phyloP scores from a whole-genome alignment of 2,329 filamentous ascomycete species.

The Ceratocystis albifundus region DNA sequence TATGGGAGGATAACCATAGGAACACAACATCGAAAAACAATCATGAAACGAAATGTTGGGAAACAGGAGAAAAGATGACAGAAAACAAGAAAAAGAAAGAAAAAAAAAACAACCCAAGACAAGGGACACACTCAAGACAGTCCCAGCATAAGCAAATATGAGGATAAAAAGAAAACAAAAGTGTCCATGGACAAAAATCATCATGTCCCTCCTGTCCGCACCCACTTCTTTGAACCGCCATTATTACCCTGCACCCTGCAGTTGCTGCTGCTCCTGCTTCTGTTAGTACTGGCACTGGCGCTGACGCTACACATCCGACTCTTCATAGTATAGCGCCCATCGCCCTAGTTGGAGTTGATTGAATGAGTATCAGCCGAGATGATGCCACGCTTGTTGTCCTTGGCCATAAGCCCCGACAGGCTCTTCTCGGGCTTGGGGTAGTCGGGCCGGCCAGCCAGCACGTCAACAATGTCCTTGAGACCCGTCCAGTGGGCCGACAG shows the following conservation, averaged over 20 bases:
- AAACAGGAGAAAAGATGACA: too few relatives aligned
- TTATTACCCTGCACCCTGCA: too few relatives aligned
- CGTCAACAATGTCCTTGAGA: slow-evolving; percentile 71
- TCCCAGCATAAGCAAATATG: neutral
- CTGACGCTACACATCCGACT: neutral
- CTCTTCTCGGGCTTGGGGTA: slow-evolving; percentile 41
- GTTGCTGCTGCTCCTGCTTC: neutral
- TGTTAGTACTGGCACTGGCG: neutral
- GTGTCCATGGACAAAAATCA: neutral
- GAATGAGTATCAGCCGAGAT: slow-evolving; percentile 19
- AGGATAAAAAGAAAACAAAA: slow-evolving; percentile 11
- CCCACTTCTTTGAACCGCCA: neutral
- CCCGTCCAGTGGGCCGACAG: slow-evolving; percentile 75
- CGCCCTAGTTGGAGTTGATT: slow-evolving; percentile 21
- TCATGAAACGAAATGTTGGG: neutral
- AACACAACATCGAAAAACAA: neutral
- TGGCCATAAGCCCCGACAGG: slow-evolving; percentile 43
- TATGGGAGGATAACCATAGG: slow-evolving; percentile 5
- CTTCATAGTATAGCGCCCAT: neutral
- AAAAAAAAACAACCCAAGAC: slow-evolving; percentile 1
- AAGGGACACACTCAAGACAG: neutral
- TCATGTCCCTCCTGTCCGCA: neutral
- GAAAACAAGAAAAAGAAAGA: neutral
- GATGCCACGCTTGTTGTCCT: slow-evolving; percentile 48
- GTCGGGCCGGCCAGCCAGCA: slow-evolving; percentile 60